Base-by-base conservation (phyloP, 768 basidiomycete species). In the Tulasnella sp. region DNA sequence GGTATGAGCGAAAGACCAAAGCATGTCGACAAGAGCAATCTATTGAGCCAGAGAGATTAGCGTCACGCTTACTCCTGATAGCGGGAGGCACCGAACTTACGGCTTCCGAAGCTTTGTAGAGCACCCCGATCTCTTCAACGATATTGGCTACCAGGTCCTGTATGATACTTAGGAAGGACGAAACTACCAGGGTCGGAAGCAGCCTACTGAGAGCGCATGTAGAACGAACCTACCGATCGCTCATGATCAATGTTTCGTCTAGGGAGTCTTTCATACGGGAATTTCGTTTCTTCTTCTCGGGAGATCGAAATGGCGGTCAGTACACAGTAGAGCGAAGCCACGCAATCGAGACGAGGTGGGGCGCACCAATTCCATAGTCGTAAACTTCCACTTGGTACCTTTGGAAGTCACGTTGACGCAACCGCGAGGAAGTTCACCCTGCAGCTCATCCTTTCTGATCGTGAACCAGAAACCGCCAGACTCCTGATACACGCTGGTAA, bases 81-180 rank as follows among this genome's bases (percentile, higher is more conserved):
- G 29, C 50, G 50, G 50, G 24, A 4, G 9, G 5, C 34, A 9
- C 25, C 21, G 43, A 30, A 15, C n/a, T 55, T 63, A 91, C 87
- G 22, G 91, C 91, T 73, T 98, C 96, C 0, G 90, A 88, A 5
- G 87, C 86, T 60, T 87, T 86, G 73, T 94, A 94, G 24, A 99
- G 73, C 42, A 81, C 84, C 24, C 89, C 85, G 42, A 92, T 78
- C 59, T 88, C 74, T 0, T 73, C 73, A 0, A 93, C 65, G 49
- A 97, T 80, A 48, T 84, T 79, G 0, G 74, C 74, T 1, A 89
- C 79, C 24, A 98, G 74, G 44, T 86, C 84, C 62, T 85, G 79
- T 46, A 97, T 83, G 51, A 92, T 84, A 62, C 89, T 91, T 55
- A 53, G 34, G 43, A 8, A 11, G 3, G 19, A 21, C 4, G 31